Evolutionary conservation across 352 stramenopile genomes (phyloP).

Genomic region (Globisporangium cylindrosporum): DNA sequence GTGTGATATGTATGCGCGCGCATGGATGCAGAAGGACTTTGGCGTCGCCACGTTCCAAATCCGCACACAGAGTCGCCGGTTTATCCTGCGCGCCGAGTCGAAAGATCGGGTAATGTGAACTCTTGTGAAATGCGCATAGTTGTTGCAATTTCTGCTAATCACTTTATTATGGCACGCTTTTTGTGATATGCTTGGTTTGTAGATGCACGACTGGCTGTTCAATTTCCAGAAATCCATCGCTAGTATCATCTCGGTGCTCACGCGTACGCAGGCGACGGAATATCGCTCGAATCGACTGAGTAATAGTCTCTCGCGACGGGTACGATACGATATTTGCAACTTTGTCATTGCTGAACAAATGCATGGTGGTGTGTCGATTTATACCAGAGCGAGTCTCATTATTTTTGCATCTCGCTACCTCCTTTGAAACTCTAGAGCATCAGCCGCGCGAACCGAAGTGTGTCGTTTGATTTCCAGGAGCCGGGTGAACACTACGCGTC

Average conservation of each 20-base stretch:
- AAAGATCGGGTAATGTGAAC: constrained; percentile 64
- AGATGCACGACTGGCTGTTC: constrained; percentile 90
- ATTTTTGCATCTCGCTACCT: constrained; percentile 3
- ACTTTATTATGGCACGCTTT: neutral
- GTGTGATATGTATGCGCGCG: neutral
- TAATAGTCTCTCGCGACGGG: constrained; percentile 57
- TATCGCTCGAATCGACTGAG: constrained; percentile 46
- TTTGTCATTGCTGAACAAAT: neutral
- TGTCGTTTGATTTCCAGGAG: constrained; percentile 77
- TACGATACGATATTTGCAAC: constrained; percentile 16
- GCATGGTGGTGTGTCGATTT: neutral
- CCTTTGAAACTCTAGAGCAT: constrained; percentile 43
- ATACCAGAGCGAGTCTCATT: neutral
- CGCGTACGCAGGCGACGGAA: constrained; percentile 53
- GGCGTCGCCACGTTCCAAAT: constrained; percentile 82
- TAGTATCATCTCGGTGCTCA: constrained; percentile 78
- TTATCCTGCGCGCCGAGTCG: constrained; percentile 73
- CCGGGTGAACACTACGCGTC: constrained; percentile 35
- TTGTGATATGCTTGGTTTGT: neutral
- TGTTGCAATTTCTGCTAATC: neutral
- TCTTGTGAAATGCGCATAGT: neutral
- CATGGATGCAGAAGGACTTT: constrained; percentile 67
- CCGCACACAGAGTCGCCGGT: constrained; percentile 68
- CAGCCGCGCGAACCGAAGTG: constrained; percentile 63
- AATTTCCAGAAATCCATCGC: constrained; percentile 89